Conservation (phyloP, 305 asterid genomes). For the Fraxinus greggii region DNA sequence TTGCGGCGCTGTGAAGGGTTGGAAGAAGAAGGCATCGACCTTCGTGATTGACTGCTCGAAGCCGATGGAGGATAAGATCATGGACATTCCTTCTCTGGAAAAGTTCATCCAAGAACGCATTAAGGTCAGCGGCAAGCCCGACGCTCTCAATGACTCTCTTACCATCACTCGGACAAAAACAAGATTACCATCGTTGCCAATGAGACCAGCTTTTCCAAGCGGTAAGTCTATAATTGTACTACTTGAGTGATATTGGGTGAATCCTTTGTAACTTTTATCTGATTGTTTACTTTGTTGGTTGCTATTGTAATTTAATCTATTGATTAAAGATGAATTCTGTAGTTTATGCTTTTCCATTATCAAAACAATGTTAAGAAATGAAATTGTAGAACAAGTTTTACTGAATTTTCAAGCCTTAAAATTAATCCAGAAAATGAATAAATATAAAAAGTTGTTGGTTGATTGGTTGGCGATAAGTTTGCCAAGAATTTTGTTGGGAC, state of each 20-base stretch:
- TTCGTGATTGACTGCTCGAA: slow-evolving; percentile 75
- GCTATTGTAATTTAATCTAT: neutral
- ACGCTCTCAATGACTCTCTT: slow-evolving; percentile 83
- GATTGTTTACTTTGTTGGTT: neutral
- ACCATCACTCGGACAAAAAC: slow-evolving; percentile 69
- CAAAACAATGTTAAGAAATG: neutral
- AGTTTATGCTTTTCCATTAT: neutral
- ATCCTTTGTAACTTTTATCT: no score
- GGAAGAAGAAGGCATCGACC: slow-evolving; percentile 77
- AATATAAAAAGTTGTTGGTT: neutral
- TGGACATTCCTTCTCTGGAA: slow-evolving; percentile 85
- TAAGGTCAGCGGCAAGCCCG: slow-evolving; percentile 84
- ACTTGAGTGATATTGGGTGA: no score
- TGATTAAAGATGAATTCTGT: neutral
- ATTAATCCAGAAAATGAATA: neutral
- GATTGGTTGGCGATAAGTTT: neutral
- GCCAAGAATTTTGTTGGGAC: neutral
- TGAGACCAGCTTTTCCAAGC: slow-evolving; percentile 58
- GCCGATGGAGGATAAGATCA: slow-evolving; percentile 85
- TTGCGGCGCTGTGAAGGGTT: slow-evolving; percentile 42
- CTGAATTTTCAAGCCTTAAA: neutral
- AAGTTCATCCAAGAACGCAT: slow-evolving; percentile 83
- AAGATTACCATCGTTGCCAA: slow-evolving; percentile 74
- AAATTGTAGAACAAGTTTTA: neutral
- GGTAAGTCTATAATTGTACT: slow-evolving; percentile 34